Conservation (phyloP, 208 protist species). For the Acanthamoeba sp. region DNA sequence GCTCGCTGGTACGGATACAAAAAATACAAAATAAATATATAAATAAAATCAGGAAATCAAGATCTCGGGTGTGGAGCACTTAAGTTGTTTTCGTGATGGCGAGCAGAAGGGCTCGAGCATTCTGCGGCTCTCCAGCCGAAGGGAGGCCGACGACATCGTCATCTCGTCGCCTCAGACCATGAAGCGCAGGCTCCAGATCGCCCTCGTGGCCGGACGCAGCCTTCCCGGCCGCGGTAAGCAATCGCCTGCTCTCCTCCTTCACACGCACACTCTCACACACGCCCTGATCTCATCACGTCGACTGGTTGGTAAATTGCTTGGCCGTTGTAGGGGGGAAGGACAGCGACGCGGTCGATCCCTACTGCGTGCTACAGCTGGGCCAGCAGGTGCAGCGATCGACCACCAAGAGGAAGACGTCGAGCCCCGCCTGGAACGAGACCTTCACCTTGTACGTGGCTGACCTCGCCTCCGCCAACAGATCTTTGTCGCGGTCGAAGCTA, state of each 20-base stretch:
- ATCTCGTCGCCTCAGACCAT: slow-evolving; percentile 68
- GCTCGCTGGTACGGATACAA: background rate
- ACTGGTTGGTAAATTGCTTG: too few species aligned
- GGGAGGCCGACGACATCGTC: slow-evolving; percentile 27
- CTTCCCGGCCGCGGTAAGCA: slow-evolving; percentile 42
- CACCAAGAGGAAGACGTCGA: slow-evolving; percentile 31
- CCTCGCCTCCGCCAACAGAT: background rate
- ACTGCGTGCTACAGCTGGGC: slow-evolving; percentile 48
- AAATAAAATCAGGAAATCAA: too few species aligned
- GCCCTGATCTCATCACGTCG: too few species aligned
- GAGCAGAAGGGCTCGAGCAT: slow-evolving; percentile 3
- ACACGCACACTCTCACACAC: too few species aligned
- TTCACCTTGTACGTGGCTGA: slow-evolving; percentile 46
- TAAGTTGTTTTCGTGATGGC: too few species aligned
- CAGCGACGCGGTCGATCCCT: background rate
- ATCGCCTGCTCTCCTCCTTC: too few species aligned
- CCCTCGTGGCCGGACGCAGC: background rate
- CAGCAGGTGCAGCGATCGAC: slow-evolving; percentile 36
- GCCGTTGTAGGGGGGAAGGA: background rate
- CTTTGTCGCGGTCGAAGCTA: too few species aligned
- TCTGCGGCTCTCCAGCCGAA: background rate
- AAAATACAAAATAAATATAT: too few species aligned
- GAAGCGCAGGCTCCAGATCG: background rate
- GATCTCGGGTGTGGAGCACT: too few species aligned
- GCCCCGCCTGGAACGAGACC: slow-evolving; percentile 38